These are phyloP conservation scores for Discostella stelligeroides DNA, from an alignment of 108 stramenopile species.

Conservation along the genomic window DNA sequence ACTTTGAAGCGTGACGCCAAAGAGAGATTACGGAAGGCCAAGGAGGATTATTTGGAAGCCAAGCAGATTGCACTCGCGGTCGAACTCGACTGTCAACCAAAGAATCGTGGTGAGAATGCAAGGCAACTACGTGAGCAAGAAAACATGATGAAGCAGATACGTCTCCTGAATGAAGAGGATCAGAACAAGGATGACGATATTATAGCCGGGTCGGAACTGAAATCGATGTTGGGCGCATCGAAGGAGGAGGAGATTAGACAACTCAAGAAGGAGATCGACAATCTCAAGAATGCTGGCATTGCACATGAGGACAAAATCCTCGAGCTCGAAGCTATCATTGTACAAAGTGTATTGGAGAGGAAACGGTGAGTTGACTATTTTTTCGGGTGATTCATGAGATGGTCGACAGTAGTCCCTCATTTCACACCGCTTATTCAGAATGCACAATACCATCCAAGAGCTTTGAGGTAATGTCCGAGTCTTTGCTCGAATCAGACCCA, in stretches of 20 bases:
- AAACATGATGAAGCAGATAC: slow-evolving; percentile 3
- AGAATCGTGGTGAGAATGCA: slow-evolving; percentile 26
- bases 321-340: slow-evolving; percentile 22
- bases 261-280: slow-evolving; percentile 13
- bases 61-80: slow-evolving; percentile 30
- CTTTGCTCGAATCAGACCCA: slow-evolving; percentile 92
- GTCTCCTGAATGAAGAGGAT: background rate
- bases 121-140: slow-evolving; percentile 22
- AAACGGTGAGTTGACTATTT: too few species aligned
- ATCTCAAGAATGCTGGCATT: background rate
- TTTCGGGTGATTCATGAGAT: too few species aligned
- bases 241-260: slow-evolving; percentile 24
- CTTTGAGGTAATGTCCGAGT: too few species aligned
- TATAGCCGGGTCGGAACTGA: slow-evolving; percentile 10
- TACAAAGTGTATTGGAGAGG: slow-evolving; percentile 8
- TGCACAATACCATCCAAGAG: slow-evolving; percentile 96
- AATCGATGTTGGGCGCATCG: slow-evolving; percentile 11
- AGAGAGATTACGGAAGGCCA: background rate
- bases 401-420: too few species aligned
- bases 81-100: slow-evolving; percentile 30
- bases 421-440: too few species aligned
- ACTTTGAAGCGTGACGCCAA: background rate
- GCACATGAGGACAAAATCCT: background rate
- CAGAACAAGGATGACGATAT: slow-evolving; percentile 1
- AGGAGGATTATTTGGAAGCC: slow-evolving; percentile 9